These are phyloP conservation scores for Entomortierella lignicola DNA, from an alignment of 192 early-diverging fungal species.

Conservation along the genomic window DNA sequence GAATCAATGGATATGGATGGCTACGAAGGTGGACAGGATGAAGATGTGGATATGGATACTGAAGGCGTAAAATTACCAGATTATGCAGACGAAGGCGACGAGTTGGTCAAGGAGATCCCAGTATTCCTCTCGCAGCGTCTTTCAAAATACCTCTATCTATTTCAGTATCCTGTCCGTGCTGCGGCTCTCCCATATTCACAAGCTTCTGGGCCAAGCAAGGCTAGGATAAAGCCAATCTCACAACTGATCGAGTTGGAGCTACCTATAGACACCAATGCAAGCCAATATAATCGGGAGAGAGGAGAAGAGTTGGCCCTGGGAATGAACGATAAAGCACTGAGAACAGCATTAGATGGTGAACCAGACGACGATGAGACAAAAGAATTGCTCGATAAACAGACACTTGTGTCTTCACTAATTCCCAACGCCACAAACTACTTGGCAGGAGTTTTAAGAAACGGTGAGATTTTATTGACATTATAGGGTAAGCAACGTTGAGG, in stretches of 20 bases:
- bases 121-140: constrained; percentile 82
- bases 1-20: constrained; percentile 9
- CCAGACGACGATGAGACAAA: constrained; percentile 55
- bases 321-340: constrained; percentile 76
- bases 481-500: neutral
- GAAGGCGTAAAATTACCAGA: constrained; percentile 30
- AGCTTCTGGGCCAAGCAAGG: constrained; percentile 62
- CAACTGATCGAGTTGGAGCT: constrained; percentile 88
- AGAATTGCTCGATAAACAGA: constrained; percentile 84
- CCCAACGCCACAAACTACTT: constrained; percentile 86
- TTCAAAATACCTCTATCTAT: constrained; percentile 75
- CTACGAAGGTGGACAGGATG: neutral
- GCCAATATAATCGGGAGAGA: constrained; percentile 80
- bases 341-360: constrained; percentile 67
- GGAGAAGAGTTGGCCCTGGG: constrained; percentile 84
- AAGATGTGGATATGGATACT: constrained; percentile 11
- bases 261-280: constrained; percentile 76
- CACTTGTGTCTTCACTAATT: constrained; percentile 78
- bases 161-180: constrained; percentile 85
- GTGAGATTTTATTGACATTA: too few relatives aligned
- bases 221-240: constrained; percentile 88
- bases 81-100: constrained; percentile 66
- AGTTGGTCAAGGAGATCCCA: constrained; percentile 79
- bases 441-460: constrained; percentile 80
- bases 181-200: constrained; percentile 57